Evolutionary conservation across 306 rosid genomes (phyloP).

Genomic region (Inga oerstediana): DNA sequence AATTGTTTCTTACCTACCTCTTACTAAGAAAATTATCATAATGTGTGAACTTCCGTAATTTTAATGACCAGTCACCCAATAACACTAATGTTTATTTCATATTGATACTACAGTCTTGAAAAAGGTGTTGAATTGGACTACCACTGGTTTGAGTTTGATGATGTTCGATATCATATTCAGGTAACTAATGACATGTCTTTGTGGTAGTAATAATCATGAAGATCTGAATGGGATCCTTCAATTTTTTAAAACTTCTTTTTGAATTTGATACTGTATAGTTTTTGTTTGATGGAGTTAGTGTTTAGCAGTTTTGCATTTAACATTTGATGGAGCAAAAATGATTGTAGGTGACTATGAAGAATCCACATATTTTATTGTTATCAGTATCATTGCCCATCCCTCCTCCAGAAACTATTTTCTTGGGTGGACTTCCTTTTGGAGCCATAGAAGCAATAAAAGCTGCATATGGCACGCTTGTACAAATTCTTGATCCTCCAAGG

Average conservation of each 20-base stretch:
- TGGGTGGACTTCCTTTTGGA: conserved; percentile 82
- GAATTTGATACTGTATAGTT: conserved; percentile 2
- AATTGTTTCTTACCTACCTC: neutral
- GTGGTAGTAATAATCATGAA: neutral
- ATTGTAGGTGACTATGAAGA: conserved; percentile 79
- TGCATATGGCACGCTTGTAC: conserved; percentile 71
- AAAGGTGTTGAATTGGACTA: conserved; percentile 85
- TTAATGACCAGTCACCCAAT: conserved; percentile 1
- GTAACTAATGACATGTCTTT: conserved; percentile 37
- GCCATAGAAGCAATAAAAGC: conserved; percentile 94
- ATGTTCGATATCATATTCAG: conserved; percentile 93
- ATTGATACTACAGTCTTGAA: conserved; percentile 65
- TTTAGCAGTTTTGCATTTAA: conserved; percentile 25
- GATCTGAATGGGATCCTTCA: neutral
- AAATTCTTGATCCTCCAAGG: conserved; percentile 96
- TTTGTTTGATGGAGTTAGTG: conserved; percentile 23
- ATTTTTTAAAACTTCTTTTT: neutral
- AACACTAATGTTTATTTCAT: conserved; percentile 19
- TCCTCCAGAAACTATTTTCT: conserved; percentile 80
- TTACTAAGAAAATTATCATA: neutral
- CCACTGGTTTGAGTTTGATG: conserved; percentile 95
- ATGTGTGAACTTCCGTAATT: conserved; percentile 13
- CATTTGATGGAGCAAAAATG: conserved; percentile 28
- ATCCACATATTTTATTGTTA: conserved; percentile 66
- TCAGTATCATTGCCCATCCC: conserved; percentile 87